Conservation (phyloP, 148 eudicot genomes). For the Dysphania ambrosioides region DNA sequence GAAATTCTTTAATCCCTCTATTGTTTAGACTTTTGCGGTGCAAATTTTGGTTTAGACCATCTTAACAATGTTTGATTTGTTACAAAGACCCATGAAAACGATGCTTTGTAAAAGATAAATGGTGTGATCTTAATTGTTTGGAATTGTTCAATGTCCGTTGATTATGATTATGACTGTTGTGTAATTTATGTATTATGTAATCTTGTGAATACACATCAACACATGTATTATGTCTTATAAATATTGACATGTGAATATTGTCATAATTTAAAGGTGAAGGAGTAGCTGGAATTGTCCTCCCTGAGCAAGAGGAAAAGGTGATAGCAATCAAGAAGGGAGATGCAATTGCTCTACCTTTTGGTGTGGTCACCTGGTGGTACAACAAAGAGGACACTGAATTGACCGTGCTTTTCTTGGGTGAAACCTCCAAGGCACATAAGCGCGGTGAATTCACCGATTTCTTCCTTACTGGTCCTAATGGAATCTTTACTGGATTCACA, state of each 20-base stretch:
- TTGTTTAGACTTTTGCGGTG: not conserved
- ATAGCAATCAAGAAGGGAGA: conserved; percentile 73
- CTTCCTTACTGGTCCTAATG: conserved; percentile 68
- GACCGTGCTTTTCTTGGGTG: conserved; percentile 73
- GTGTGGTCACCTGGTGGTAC: conserved; percentile 84
- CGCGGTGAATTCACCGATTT: conserved; percentile 72
- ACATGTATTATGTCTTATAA: too few species aligned
- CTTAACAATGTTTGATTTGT: not conserved
- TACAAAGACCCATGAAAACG: not conserved
- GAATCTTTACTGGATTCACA: conserved; percentile 79
- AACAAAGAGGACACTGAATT: conserved; percentile 76
- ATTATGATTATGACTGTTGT: not conserved
- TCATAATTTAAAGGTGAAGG: conserved; percentile 49
- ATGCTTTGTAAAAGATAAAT: not conserved
- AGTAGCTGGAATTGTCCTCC: conserved; percentile 78
- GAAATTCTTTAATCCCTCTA: not conserved
- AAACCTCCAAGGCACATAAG: conserved; percentile 71
- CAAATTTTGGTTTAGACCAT: not conserved
- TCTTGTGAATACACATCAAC: not conserved
- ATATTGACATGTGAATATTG: not conserved
- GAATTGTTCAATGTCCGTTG: not conserved
- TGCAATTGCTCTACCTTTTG: conserved; percentile 77
- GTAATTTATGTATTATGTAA: not conserved
- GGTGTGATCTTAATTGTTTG: not conserved
- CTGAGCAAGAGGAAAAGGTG: conserved; percentile 89